Evolutionary conservation across 345 rosid species (phyloP), one percentile per base, ranked within the genome.

Genomic region (Eucalyptus sp.): DNA sequence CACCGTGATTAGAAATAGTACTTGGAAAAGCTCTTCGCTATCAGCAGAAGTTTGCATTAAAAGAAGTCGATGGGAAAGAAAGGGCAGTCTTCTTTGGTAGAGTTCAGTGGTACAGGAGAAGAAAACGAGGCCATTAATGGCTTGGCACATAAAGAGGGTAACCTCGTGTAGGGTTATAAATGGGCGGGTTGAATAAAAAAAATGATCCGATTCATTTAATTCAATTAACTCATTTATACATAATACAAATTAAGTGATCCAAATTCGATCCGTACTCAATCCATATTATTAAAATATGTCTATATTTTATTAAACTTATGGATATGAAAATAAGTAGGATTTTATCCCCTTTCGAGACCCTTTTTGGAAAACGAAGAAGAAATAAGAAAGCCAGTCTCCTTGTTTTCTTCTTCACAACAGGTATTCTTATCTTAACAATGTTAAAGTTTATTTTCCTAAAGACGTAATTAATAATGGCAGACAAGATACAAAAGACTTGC

Each of bases 181-280:
- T 56, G 62, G 13, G 13, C 3, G 29, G 6, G 29, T 24, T 24
- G 29, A 2, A 10, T 56, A 9, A 22, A 56, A 22, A 56, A 56
- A 56, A 56, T 56, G 3, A 56, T 56, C 0, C 2, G 0, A 56
- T 24, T 1, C 62, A 56, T 22, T 24, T 56, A 22, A 56, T 56
- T 56, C 0, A 56, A 4, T 24, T 22, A 56, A 56, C 62, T 10
- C 12, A 56, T 56, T 56, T 56, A 56, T 56, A 56, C 29, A 56
- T 24, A 24, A 5, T 24, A 56, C 5, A 56, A 56, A 24, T 24
- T 56, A 6, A 24, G 0, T 24, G 3, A 24, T 56, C 62, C 13
- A 60, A 25, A 60, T 25, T 27, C 7, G 7, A 60, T 56, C 62
- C 13, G 3, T 22, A 56, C 13, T 24, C 27, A 2, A 56, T 4